Evolutionary conservation across 1,139 yeast species (phyloP).

Genomic region (Geotrichum australiense): DNA sequence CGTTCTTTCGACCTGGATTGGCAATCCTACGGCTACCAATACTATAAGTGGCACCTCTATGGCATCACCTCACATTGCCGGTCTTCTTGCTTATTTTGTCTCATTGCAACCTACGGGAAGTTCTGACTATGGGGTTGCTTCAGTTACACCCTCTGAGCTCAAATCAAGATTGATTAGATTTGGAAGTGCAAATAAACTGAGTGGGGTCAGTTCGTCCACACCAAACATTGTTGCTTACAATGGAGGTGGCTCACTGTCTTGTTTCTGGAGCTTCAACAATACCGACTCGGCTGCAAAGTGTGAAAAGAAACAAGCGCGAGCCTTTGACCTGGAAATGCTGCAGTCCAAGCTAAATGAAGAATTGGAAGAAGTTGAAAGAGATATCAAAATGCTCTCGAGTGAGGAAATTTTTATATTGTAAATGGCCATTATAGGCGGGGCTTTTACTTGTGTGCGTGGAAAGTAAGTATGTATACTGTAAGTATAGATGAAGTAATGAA

Average conservation of each 20-base stretch:
- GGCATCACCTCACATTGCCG: conserved; percentile 87
- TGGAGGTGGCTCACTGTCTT: neutral
- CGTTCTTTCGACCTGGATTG: conserved; percentile 51
- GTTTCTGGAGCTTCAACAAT: conserved; percentile 2
- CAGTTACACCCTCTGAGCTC: conserved; percentile 1
- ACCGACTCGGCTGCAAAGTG: too few species aligned
- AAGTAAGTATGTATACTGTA: too few species aligned
- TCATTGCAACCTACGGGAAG: conserved; percentile 11
- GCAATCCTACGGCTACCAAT: conserved; percentile 68
- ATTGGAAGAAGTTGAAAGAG: too few species aligned
- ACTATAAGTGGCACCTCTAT: conserved; percentile 81
- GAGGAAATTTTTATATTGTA: too few species aligned
- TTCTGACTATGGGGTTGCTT: neutral
- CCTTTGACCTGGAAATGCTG: too few species aligned
- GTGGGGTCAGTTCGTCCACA: neutral
- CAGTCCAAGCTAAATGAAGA: too few species aligned
- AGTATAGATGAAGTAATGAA: too few species aligned
- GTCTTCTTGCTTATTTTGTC: conserved; percentile 38
- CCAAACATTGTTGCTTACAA: conserved; percentile 1
- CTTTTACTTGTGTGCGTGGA: too few species aligned
- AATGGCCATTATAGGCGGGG: too few species aligned
- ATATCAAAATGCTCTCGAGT: too few species aligned
- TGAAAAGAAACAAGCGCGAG: too few species aligned
- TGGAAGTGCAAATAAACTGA: neutral
- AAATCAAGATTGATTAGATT: neutral